Evolutionary conservation across 768 basidiomycete species (phyloP), one percentile per base, ranked within the genome.

Genomic region (Naganishia friedmannii): DNA sequence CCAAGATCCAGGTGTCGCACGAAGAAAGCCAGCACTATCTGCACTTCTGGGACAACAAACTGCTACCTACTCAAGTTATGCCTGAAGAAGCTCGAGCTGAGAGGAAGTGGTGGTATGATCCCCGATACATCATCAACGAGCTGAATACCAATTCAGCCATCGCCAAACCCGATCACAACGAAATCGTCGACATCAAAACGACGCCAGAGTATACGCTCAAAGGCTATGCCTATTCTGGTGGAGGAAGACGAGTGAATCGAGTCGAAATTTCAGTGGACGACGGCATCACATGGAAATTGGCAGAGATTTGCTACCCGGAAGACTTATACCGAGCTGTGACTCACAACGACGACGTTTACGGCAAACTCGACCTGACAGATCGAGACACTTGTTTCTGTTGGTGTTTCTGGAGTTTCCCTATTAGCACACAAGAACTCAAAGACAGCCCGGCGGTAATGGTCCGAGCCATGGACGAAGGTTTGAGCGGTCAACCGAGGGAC

Each of bases 191-290:
- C 37, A 28, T 55, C 17, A 46, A 31, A 6, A 60, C 75, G 7
- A 34, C 71, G 21, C 73, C 75, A 7, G 75, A 71, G 2, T 88
- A 87, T 74, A 75, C 75, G 4, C 53, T 86, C 46, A 79, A 82
- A 65, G 88, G 88, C 5, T 88, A 88, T 67, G 87, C 87, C 2
- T 89, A 88, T 75, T 82, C 83, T 29, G 88, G 88, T 13, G 87
- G 87, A 7, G 87, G 87, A 3, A 82, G 86, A 9, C 82, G 87
- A 21, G 81, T 89, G 23, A 85, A 84, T 3, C 83, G 87, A 19
- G 85, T 88, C 31, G 87, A 89, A 70, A 66, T 88, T 48, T 86
- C 86, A 8, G 73, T 86, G 9, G 86, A 88, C 71, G 83, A 85
- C 28, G 87, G 87, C 1, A 68, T 68, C 21, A 82, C 82, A 0